Percentiles rank a stretch among this genome's conserved stretches.
These are phyloP conservation scores for Aquilaria sinensis DNA, from an alignment of 345 rosid genomes.

Conservation along the genomic window DNA sequence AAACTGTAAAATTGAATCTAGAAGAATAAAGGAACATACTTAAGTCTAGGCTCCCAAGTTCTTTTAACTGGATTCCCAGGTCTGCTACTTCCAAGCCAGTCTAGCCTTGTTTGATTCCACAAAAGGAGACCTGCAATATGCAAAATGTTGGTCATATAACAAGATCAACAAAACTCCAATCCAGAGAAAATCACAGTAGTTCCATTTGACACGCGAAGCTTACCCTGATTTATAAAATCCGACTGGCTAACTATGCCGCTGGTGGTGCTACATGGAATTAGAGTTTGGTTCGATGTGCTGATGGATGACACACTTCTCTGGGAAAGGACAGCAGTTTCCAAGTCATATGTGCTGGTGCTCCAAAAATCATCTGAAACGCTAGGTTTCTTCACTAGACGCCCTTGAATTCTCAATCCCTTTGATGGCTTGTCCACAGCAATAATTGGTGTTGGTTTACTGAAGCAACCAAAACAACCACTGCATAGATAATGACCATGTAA, in stretches of 20 bases:
- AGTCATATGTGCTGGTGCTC: conserved; percentile 61
- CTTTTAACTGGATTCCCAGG: conserved; percentile 18
- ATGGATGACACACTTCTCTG: conserved; percentile 53
- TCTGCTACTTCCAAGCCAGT: conserved; percentile 46
- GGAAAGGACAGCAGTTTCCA: conserved; percentile 46
- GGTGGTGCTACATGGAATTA: conserved; percentile 14
- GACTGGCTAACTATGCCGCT: conserved; percentile 21
- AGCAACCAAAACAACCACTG: conserved; percentile 79
- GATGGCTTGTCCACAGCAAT: conserved; percentile 40
- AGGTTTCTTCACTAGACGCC: conserved; percentile 27
- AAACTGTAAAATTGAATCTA: not conserved
- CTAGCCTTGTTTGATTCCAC: conserved; percentile 62
- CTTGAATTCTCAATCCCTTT: conserved; percentile 44
- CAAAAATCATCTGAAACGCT: conserved; percentile 52
- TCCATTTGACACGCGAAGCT: conserved; percentile 1
- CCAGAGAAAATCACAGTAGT: not conserved
- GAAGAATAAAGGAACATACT: conserved; percentile 21
- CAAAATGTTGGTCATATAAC: not conserved
- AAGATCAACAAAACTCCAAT: not conserved
- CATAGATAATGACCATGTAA: conserved; percentile 20
- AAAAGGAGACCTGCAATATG: conserved; percentile 41
- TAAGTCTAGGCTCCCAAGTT: conserved; percentile 34
- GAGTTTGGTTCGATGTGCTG: conserved; percentile 26
- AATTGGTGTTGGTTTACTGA: conserved; percentile 37
- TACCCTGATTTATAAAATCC: conserved; percentile 44